A percentile compares a stretch with the other conserved stretches of the same genome.
phyloP scores from a whole-genome alignment of 768 basidiomycete species.

The Exsudoporus frostii region DNA sequence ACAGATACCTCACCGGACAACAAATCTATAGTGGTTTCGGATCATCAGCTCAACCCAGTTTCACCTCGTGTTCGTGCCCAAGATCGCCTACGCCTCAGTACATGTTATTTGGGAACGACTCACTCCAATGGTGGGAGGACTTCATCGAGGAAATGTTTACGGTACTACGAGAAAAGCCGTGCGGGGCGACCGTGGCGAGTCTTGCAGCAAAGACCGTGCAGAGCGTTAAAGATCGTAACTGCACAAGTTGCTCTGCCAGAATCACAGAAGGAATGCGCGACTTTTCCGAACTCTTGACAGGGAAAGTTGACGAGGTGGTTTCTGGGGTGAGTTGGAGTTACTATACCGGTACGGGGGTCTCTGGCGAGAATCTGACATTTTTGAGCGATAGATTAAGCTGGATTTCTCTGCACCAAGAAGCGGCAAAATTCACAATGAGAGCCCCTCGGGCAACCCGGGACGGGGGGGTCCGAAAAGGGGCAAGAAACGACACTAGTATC shows the following conservation, averaged over 20 bases:
- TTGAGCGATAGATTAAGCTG: constrained; percentile 1
- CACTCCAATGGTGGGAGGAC: constrained; percentile 22
- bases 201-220: not conserved
- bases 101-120: not conserved
- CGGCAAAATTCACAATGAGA: too few relatives aligned
- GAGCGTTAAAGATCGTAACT: not conserved
- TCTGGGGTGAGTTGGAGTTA: constrained; percentile 8
- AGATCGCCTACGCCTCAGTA: not conserved
- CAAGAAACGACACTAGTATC: not conserved
- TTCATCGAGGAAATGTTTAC: constrained; percentile 14
- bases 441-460: not conserved
- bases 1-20: too few relatives aligned
- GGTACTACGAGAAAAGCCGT: constrained; percentile 20
- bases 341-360: too few relatives aligned
- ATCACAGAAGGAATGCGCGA: constrained; percentile 13
- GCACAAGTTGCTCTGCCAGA: not conserved
- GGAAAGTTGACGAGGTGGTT: constrained; percentile 10
- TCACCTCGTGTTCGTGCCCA: not conserved
- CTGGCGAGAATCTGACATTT: not conserved
- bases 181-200: constrained; percentile 3
- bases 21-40: too few relatives aligned
- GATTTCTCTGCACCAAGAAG: not conserved
- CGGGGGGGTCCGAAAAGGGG: not conserved
- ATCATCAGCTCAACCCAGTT: too few relatives aligned
- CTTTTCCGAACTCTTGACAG: constrained; percentile 10